Conservation (phyloP, 2,329 filamentous ascomycete species). For the Pseudopithomyces chartarum region DNA sequence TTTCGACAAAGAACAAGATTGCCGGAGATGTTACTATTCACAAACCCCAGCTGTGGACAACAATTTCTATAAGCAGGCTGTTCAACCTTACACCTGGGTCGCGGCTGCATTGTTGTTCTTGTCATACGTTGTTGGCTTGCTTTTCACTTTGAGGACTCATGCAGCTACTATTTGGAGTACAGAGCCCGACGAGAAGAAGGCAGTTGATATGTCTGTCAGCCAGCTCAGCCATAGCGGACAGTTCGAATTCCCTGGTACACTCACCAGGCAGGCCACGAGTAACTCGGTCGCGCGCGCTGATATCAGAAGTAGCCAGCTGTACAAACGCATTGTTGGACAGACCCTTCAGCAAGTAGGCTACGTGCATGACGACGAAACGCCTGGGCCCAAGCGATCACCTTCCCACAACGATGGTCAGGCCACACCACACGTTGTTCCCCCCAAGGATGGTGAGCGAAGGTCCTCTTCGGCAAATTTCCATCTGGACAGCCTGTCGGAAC, state of each 20-base stretch:
- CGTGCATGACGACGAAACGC: constrained; percentile 57
- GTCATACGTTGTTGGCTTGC: constrained; percentile 89
- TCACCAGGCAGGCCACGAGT: constrained; percentile 36
- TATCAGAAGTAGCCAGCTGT: constrained; percentile 85
- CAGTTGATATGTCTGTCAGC: constrained; percentile 44
- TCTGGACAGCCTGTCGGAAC: constrained; percentile 73
- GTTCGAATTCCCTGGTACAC: constrained; percentile 34
- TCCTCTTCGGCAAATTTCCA: constrained; percentile 51
- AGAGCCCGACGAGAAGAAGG: constrained; percentile 63
- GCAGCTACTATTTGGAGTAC: constrained; percentile 96
- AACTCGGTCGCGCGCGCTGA: constrained; percentile 53
- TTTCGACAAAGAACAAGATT: constrained; percentile 66
- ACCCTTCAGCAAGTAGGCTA: constrained; percentile 84
- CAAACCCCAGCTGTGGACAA: constrained; percentile 84
- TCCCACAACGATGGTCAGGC: constrained; percentile 34
- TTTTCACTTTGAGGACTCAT: constrained; percentile 95
- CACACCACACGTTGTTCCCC: constrained; percentile 44
- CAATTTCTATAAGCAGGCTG: constrained; percentile 86
- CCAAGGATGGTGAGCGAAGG: constrained; percentile 42
- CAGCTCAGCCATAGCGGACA: constrained; percentile 38
- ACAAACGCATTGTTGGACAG: constrained; percentile 91
- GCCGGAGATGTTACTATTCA: constrained; percentile 90
- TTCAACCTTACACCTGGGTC: constrained; percentile 91
- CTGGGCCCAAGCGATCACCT: constrained; percentile 37
- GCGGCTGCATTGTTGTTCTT: constrained; percentile 84